Percentiles rank a stretch among this genome's conserved stretches.
Conservation (phyloP, 352 stramenopile species). For the Phytophthora kernoviae region DNA sequence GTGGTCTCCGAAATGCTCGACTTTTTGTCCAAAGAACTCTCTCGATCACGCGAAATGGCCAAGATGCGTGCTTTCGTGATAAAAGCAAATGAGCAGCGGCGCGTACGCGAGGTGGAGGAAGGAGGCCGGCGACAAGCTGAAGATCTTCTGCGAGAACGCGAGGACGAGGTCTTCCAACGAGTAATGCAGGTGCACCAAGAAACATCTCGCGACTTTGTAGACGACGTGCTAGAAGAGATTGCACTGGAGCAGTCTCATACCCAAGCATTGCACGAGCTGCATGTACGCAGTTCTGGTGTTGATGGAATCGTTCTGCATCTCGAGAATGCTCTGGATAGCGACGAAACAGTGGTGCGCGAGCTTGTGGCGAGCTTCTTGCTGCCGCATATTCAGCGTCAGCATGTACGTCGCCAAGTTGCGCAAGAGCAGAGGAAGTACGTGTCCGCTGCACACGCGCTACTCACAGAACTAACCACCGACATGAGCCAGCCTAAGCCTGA, state of each 20-base stretch:
- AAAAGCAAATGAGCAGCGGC: conserved; percentile 67
- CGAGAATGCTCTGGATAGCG: conserved; percentile 49
- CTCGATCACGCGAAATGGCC: conserved; percentile 76
- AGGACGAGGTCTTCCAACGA: conserved; percentile 83
- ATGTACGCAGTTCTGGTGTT: conserved; percentile 49
- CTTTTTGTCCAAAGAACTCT: conserved; percentile 90
- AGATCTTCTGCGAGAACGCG: conserved; percentile 75
- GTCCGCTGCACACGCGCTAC: conserved; percentile 58
- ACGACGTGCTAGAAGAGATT: conserved; percentile 67
- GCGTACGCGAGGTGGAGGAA: conserved; percentile 84
- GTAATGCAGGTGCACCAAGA: conserved; percentile 84
- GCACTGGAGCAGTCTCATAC: conserved; percentile 52
- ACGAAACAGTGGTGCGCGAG: conserved; percentile 74
- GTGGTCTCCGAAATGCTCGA: conserved; percentile 89
- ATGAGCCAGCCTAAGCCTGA: conserved; percentile 21
- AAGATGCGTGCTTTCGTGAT: conserved; percentile 78
- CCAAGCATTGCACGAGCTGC: conserved; percentile 56
- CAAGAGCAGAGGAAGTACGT: conserved; percentile 74
- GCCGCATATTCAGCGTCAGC: conserved; percentile 72
- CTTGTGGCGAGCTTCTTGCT: conserved; percentile 84
- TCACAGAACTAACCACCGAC: conserved; percentile 45
- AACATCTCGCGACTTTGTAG: conserved; percentile 72
- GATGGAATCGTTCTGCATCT: conserved; percentile 58
- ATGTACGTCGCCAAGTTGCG: conserved; percentile 59
- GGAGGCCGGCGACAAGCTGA: conserved; percentile 87